Base-by-base conservation (phyloP, 2,329 filamentous ascomycete species). In the Lachnellula subtilissima region DNA sequence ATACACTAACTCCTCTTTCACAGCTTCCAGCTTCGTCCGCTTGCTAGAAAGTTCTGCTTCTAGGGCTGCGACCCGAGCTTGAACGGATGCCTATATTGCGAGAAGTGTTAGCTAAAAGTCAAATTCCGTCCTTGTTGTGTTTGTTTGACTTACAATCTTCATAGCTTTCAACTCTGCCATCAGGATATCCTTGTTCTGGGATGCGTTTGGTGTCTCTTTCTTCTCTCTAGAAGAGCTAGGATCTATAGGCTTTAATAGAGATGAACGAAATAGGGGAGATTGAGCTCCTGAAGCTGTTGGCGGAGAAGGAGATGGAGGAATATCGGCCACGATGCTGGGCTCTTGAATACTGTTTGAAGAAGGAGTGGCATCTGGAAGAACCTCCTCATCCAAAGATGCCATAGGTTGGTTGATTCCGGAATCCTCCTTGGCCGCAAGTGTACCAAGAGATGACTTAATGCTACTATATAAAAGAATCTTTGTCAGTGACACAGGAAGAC, bases 21-120 rank as follows among this genome's bases (percentile, higher is more conserved):
- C 66, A 47, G 71, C 74, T 64, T 69, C 70, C 36, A 76, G 65
- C 54, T 73, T 70, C 4, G 64, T 60, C 28, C 66, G 70, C 32
- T 64, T 65, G 12, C 42, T 49, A 2, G 58, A 54, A 17, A 70
- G 64, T 37, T 70, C 69, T 19, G 57, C 56, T 64, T 74, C 70
- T 3, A 84, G 73, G 22, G 73, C 68, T 0, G 73, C 67, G 22
- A 80, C 75, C 51, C 77, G 79, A 12, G 72, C 65, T 69, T 80
- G 73, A 7, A 70, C 57, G 0, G 66, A 69, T 8, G 66, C 57
- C 67, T 69, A 12, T 37, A 36, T 15, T 48, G 7, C 47, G 43
- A 9, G 50, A 12, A 45, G 9, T 22, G 15, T 58, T 45, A 84
- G 74, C 8, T 32, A 32, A 32, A 32, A 32, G 28, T 32, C 8